phyloP scores from a whole-genome alignment of 176 grass and related monocot genomes.

The Aegilops tauschii region DNA sequence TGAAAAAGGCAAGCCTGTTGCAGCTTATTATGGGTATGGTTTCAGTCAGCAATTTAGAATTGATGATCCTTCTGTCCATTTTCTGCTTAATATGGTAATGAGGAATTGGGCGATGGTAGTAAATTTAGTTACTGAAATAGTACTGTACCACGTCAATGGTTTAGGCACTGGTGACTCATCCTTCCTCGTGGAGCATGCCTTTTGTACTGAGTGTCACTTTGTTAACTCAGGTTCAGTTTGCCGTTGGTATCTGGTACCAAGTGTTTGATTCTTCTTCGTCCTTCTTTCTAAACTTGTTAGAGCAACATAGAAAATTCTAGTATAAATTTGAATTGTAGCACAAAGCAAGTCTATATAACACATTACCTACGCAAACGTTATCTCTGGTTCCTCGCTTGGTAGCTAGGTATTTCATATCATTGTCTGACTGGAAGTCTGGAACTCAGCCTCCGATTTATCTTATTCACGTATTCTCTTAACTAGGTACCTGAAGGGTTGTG shows the following conservation, averaged over 20 bases:
- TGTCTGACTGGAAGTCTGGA: conserved; percentile 2
- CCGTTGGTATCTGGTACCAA: conserved; percentile 5
- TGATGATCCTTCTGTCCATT: neutral
- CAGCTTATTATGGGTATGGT: conserved; percentile 86
- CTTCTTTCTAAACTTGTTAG: conserved; percentile 7
- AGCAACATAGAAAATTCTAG: neutral
- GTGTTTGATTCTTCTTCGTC: neutral
- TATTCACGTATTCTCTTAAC: conserved; percentile 6
- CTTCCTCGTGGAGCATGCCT: neutral
- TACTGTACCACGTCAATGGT: neutral
- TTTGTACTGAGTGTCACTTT: neutral
- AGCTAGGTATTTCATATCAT: neutral
- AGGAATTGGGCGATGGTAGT: neutral
- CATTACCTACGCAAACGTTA: neutral
- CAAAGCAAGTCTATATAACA: neutral
- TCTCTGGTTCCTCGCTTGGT: neutral
- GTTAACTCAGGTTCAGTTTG: neutral
- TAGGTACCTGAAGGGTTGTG: conserved; percentile 94
- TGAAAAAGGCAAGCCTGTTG: conserved; percentile 86
- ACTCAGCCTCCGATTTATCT: neutral
- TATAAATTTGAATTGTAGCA: neutral
- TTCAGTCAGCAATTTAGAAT: neutral
- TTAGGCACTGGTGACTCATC: neutral
- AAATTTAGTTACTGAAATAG: neutral
- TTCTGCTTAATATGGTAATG: neutral